Percentiles rank a stretch among this genome's conserved stretches.
Evolutionary conservation across 768 basidiomycete genomes (phyloP).

Genomic region (Mycena maculata): DNA sequence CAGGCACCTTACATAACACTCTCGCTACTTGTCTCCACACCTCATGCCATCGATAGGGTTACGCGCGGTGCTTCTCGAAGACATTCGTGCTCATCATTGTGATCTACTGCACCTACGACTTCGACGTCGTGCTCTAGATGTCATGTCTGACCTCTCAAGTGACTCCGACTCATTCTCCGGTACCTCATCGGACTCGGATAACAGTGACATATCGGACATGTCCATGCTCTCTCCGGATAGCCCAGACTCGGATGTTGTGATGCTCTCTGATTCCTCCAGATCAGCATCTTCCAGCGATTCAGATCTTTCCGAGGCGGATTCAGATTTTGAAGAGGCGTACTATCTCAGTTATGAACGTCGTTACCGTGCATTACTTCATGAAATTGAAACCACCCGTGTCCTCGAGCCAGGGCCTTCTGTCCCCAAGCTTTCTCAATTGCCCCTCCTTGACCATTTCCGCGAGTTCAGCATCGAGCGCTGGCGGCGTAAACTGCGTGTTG

Average conservation of each 20-base stretch:
- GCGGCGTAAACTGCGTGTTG: not conserved
- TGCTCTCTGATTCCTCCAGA: not conserved
- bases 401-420: not conserved
- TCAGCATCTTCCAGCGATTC: not conserved
- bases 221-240: not conserved
- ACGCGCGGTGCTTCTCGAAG: not conserved
- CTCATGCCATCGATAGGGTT: not conserved
- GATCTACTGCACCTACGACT: not conserved
- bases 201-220: not conserved
- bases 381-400: not conserved
- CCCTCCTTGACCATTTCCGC: not conserved
- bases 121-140: not conserved
- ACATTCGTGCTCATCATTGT: slow-evolving; percentile 3
- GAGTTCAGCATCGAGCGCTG: not conserved
- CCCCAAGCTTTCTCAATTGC: not conserved
- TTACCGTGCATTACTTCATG: not conserved
- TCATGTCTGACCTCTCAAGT: not conserved
- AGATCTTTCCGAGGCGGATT: not conserved
- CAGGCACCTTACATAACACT: no score
- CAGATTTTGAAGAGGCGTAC: not conserved
- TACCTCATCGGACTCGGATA: not conserved
- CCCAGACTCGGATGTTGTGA: not conserved
- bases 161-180: not conserved
- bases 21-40: no score
- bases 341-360: not conserved